Conservation (phyloP, 2,329 filamentous ascomycete genomes). For the Sclerotinia sclerotiorum region DNA sequence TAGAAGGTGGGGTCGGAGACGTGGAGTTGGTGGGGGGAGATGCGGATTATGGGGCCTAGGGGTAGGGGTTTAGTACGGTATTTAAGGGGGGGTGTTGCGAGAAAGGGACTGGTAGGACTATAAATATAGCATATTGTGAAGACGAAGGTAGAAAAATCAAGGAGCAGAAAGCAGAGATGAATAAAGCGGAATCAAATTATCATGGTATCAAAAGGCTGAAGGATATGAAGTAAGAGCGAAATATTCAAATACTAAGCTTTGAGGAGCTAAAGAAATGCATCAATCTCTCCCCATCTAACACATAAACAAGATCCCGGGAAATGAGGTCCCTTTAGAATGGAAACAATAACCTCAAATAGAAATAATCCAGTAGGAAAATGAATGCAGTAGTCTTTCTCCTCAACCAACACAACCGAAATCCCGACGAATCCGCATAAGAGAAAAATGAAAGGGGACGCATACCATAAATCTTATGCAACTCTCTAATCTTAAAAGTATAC, state of each 20-base stretch:
- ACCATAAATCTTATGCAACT: conserved; percentile 20
- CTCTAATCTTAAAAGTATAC: conserved; percentile 14
- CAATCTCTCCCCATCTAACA: neutral
- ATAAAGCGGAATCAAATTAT: neutral
- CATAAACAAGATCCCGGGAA: neutral
- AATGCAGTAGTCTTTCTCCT: neutral
- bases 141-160: neutral
- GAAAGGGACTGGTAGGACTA: too few relatives aligned
- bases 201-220: neutral
- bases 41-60: conserved; percentile 30
- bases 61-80: neutral
- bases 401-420: neutral
- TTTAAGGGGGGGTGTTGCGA: neutral
- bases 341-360: neutral
- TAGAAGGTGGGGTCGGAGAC: conserved; percentile 30
- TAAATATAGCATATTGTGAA: neutral
- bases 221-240: too few relatives aligned
- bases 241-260: neutral
- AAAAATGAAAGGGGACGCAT: too few relatives aligned
- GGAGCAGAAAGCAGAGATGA: neutral
- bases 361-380: neutral
- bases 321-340: neutral
- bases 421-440: neutral
- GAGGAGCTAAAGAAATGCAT: neutral
- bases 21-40: conserved; percentile 29